Conservation (phyloP, 2,329 filamentous ascomycete genomes). For the Geosmithia putterillii region DNA sequence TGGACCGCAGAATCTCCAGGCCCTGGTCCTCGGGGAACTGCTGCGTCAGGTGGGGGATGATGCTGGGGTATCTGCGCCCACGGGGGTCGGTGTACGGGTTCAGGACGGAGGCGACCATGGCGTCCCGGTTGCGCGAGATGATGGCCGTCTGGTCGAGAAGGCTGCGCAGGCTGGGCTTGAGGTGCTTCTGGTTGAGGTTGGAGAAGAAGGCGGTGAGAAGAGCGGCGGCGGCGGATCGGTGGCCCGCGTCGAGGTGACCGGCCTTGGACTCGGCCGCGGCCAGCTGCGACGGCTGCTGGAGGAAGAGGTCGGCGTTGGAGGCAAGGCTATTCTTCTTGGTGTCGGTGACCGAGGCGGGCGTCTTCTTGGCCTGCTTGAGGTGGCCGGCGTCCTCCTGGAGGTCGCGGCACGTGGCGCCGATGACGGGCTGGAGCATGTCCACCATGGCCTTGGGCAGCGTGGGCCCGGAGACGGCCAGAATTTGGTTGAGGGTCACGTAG, state of each 20-base stretch:
- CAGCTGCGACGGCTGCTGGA: slow-evolving; percentile 27
- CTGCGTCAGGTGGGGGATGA: slow-evolving; percentile 66
- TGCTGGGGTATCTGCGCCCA: slow-evolving; percentile 55
- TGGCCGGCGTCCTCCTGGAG: slow-evolving; percentile 44
- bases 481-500: slow-evolving; percentile 45
- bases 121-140: slow-evolving; percentile 52
- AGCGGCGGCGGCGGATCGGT: slow-evolving; percentile 42
- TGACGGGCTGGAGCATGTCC: slow-evolving; percentile 45
- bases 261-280: slow-evolving; percentile 16
- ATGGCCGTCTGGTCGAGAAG: slow-evolving; percentile 75
- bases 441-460: slow-evolving; percentile 55
- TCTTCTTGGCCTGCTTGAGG: slow-evolving; percentile 24
- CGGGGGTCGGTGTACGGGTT: slow-evolving; percentile 59
- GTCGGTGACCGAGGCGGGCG: slow-evolving; percentile 14
- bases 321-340: slow-evolving; percentile 26
- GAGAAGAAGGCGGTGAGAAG: slow-evolving; percentile 54
- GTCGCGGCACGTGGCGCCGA: slow-evolving; percentile 64
- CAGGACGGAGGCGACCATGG: slow-evolving; percentile 71
- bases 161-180: slow-evolving; percentile 60
- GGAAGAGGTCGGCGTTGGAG: slow-evolving; percentile 62
- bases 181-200: slow-evolving; percentile 49
- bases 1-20: slow-evolving; percentile 59
- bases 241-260: slow-evolving; percentile 25
- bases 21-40: slow-evolving; percentile 49
- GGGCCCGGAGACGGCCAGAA: slow-evolving; percentile 52